Evolutionary conservation across 106 monocot genomes (phyloP), one percentile per base, ranked within the genome.

Genomic region (Alisma plantagoaquatica): DNA sequence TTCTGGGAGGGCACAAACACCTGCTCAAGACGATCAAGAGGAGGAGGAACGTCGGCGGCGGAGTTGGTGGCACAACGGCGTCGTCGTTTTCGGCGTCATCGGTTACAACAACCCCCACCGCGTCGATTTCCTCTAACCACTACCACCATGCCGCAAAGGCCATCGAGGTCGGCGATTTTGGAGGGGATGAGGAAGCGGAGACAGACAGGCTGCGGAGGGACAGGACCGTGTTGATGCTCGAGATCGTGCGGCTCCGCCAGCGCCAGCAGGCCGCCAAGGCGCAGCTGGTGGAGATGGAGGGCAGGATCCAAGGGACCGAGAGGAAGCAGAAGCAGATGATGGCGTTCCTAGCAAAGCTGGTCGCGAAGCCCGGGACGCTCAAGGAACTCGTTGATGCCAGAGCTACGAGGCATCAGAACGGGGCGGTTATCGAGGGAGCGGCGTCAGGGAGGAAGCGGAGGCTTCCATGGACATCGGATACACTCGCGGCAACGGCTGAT

Each of bases 11-110:
- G 4, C 77, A 72, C 38, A 64, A 32, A 22, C 67, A 68, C 22
- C 68, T 77, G 8, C 59, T 73, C 10, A 62, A 57, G 53, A 72
- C 67, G 68, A 72, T 77, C 33, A 72, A 65, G 62, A 45, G 72
- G 6, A 61, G 68, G 9, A 61, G 72, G 2, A 50, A 46, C 24
- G 21, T 26, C 29, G 26, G 6, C 14, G n/a, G n/a, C n/a, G n/a
- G n/a, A n/a, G n/a, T n/a, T n/a, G n/a, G n/a, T n/a, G n/a, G n/a
- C n/a, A n/a, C n/a, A n/a, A n/a, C n/a, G n/a, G n/a, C n/a, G n/a
- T n/a, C n/a, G n/a, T n/a, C n/a, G n/a, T n/a, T n/a, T n/a, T n/a
- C n/a, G n/a, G n/a, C n/a, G n/a, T n/a, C n/a, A n/a, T n/a, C n/a
- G n/a, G n/a, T n/a, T n/a, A n/a, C n/a, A n/a, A n/a, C n/a, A n/a